Percentiles rank a stretch among this genome's conserved stretches.
phyloP scores from a whole-genome alignment of 1,284 basidiomycete species.

The Apiotrichum gamsii region DNA sequence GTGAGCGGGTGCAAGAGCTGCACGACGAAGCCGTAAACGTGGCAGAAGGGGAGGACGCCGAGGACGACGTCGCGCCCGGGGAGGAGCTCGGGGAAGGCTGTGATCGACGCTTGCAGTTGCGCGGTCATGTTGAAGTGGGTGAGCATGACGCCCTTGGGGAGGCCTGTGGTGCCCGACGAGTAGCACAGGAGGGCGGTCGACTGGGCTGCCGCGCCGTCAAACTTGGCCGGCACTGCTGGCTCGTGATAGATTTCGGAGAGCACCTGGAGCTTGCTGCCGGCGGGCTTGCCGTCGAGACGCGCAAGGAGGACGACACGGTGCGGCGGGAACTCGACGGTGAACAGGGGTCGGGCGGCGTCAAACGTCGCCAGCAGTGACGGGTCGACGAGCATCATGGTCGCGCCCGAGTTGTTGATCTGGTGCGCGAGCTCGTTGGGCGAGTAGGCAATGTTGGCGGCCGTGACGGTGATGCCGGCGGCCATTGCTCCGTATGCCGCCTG shows the following conservation, averaged over 20 bases:
- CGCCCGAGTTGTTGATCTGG: conserved; percentile 52
- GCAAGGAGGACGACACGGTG: conserved; percentile 12
- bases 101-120: conserved; percentile 15
- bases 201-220: conserved; percentile 8
- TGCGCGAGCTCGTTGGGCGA: conserved; percentile 40
- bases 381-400: conserved; percentile 55
- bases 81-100: background rate
- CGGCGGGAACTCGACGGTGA: conserved; percentile 3
- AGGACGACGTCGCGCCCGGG: conserved; percentile 9
- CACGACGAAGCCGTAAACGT: conserved; percentile 17
- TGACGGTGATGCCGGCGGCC: conserved; percentile 31
- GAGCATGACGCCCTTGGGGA: conserved; percentile 50
- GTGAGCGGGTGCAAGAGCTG: conserved; percentile 59
- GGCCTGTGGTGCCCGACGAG: conserved; percentile 56
- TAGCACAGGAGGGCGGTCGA: conserved; percentile 54
- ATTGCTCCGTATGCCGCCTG: conserved; percentile 52
- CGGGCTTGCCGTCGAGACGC: conserved; percentile 3
- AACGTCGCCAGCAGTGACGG: conserved; percentile 51
- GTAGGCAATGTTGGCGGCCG: conserved; percentile 41
- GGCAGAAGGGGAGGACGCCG: conserved; percentile 15
- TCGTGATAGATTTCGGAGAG: conserved; percentile 2
- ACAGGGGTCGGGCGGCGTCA: conserved; percentile 27
- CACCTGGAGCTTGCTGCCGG: conserved; percentile 6
- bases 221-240: background rate
- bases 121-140: conserved; percentile 60